These are phyloP conservation scores for Falciphora oryzae DNA, from an alignment of 2,329 filamentous ascomycete species.

Conservation along the genomic window DNA sequence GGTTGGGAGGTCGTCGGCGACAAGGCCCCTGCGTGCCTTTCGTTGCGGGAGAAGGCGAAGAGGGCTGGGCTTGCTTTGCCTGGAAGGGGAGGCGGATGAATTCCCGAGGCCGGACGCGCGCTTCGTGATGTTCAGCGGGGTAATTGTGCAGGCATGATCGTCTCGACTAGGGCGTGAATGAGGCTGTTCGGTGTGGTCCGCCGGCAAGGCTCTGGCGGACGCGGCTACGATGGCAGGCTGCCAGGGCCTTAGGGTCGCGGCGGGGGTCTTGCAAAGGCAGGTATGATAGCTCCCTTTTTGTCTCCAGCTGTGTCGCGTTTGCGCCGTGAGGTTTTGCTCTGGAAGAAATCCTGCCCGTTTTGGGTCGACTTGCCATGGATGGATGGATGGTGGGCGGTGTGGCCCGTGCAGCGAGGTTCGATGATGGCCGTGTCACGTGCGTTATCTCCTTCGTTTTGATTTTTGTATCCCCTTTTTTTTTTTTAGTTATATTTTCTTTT, in stretches of 20 bases:
- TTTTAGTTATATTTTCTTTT: background rate
- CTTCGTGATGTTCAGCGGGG: constrained; percentile 10
- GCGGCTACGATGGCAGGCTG: background rate
- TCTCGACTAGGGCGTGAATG: background rate
- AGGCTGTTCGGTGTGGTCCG: constrained; percentile 1
- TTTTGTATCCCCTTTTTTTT: too few species aligned
- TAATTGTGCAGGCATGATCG: constrained; percentile 9
- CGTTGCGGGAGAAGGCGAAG: background rate
- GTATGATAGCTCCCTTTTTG: background rate
- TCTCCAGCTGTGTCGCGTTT: background rate
- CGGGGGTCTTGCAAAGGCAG: background rate
- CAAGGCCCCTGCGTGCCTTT: background rate
- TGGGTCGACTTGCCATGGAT: background rate
- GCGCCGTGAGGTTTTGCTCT: background rate
- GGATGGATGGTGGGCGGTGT: background rate
- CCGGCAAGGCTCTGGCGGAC: background rate
- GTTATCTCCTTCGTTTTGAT: background rate
- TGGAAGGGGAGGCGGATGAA: background rate
- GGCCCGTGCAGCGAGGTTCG: background rate
- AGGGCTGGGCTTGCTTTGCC: background rate
- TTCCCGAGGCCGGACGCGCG: constrained; percentile 7
- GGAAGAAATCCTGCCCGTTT: background rate
- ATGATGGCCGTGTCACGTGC: background rate
- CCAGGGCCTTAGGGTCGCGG: background rate
- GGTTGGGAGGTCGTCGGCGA: background rate